Evolutionary conservation across 192 early-diverging fungal genomes (phyloP).

Genomic region (Coemansia sp.): DNA sequence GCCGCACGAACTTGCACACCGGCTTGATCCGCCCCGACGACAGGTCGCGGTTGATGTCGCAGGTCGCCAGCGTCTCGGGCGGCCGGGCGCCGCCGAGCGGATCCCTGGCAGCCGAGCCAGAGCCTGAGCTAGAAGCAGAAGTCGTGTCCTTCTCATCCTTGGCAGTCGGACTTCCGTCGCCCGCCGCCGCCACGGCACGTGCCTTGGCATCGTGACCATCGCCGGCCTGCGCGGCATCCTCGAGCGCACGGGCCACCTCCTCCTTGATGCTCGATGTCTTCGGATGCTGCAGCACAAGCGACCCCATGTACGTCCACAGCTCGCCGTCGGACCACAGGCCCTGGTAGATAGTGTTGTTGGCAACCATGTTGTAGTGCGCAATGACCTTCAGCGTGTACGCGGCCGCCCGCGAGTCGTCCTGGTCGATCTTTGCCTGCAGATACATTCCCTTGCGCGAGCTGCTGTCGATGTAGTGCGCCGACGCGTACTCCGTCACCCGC

Average conservation of each 20-base stretch:
- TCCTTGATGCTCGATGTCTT: conserved; percentile 45
- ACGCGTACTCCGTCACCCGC: conserved; percentile 40
- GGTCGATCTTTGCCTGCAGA: conserved; percentile 37
- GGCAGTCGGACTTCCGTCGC: too few relatives aligned
- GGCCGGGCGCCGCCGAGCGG: conserved; percentile 28
- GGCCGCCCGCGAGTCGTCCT: conserved; percentile 12
- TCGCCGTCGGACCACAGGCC: conserved; percentile 54
- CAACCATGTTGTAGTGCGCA: conserved; percentile 54
- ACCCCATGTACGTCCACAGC: conserved; percentile 52
- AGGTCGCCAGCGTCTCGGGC: conserved; percentile 49
- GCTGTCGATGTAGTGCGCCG: conserved; percentile 40
- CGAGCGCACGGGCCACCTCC: conserved; percentile 36
- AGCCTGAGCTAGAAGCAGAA: too few relatives aligned
- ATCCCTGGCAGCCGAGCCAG: conserved; percentile 16
- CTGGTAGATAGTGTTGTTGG: conserved; percentile 55
- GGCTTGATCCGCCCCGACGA: conserved; percentile 31
- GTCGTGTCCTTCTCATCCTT: too few relatives aligned
- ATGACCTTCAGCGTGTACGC: conserved; percentile 46
- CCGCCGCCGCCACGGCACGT: not conserved
- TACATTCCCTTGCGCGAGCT: conserved; percentile 33
- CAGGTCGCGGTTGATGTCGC: conserved; percentile 42
- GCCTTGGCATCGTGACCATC: conserved; percentile 7
- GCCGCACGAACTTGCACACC: conserved; percentile 45
- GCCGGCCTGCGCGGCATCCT: conserved; percentile 29
- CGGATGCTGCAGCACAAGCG: conserved; percentile 49